These are phyloP conservation scores for Mucor indicus DNA, from an alignment of 371 early-diverging fungal genomes.

Conservation along the genomic window DNA sequence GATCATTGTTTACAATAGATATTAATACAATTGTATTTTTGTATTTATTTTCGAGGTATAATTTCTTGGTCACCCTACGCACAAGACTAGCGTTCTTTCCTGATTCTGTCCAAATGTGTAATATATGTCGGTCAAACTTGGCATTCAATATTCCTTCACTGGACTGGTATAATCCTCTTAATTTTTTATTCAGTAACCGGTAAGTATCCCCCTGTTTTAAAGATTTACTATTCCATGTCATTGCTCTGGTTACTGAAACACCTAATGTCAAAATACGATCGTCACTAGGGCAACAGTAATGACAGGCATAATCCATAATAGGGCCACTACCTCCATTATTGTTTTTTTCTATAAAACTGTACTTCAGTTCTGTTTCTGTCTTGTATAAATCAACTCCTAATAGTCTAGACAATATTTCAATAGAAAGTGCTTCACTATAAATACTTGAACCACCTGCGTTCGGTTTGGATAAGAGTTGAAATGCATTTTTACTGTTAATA, in stretches of 20 bases:
- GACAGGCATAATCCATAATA: constrained; percentile 55
- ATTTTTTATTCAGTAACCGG: constrained; percentile 43
- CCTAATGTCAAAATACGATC: constrained; percentile 23
- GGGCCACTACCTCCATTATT: constrained; percentile 31
- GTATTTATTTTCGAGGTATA: background rate
- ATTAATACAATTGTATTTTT: constrained; percentile 25
- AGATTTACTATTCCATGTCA: constrained; percentile 38
- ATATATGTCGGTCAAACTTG: constrained; percentile 47
- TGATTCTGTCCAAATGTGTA: constrained; percentile 57
- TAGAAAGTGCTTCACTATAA: constrained; percentile 53
- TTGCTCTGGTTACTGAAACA: constrained; percentile 59
- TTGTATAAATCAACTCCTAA: constrained; percentile 41
- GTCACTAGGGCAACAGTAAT: background rate
- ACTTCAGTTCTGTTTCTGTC: constrained; percentile 56
- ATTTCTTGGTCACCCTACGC: constrained; percentile 11
- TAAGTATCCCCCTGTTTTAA: constrained; percentile 43
- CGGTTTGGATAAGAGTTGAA: constrained; percentile 33
- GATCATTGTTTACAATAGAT: constrained; percentile 23
- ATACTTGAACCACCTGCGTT: constrained; percentile 57
- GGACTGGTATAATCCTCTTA: constrained; percentile 39
- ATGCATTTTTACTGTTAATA: constrained; percentile 13
- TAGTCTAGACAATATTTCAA: constrained; percentile 48
- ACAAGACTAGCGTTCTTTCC: constrained; percentile 31
- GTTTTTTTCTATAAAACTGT: constrained; percentile 19
- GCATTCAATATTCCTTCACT: constrained; percentile 13